Conservation (phyloP, 1,284 basidiomycete genomes). For the Testicularia cyperi region DNA sequence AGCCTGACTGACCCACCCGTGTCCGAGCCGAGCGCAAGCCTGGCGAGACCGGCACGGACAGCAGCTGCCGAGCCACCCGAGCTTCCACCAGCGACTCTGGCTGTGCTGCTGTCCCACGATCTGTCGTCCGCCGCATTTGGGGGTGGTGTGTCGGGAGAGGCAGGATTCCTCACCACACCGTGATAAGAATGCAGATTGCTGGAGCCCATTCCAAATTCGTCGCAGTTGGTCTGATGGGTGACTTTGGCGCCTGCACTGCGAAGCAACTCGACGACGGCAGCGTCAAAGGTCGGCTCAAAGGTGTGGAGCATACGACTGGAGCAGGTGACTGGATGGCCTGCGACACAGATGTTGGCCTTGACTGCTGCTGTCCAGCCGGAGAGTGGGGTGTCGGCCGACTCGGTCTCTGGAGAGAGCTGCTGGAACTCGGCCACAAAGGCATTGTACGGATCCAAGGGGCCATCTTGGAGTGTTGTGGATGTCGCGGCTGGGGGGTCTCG, state of each 20-base stretch:
- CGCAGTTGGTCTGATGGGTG: slow-evolving; percentile 88
- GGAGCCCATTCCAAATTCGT: slow-evolving; percentile 95
- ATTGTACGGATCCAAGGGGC: too few species aligned
- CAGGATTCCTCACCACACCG: slow-evolving; percentile 51
- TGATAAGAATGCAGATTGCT: slow-evolving; percentile 45
- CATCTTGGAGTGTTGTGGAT: too few species aligned
- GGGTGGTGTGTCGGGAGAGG: too few species aligned
- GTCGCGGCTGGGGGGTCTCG: too few species aligned
- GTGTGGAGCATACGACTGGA: slow-evolving; percentile 49
- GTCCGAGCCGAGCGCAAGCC: slow-evolving; percentile 79
- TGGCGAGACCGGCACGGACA: slow-evolving; percentile 39
- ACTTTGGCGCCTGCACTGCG: slow-evolving; percentile 71
- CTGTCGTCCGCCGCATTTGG: too few species aligned
- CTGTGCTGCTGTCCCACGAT: background rate
- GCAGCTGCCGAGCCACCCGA: slow-evolving; percentile 58
- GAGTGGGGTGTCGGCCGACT: slow-evolving; percentile 20
- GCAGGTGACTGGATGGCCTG: slow-evolving; percentile 36
- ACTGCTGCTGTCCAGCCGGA: slow-evolving; percentile 44
- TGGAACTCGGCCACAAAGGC: too few species aligned
- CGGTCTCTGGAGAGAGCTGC: too few species aligned
- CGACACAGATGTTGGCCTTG: slow-evolving; percentile 55
- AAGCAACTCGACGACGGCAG: slow-evolving; percentile 76
- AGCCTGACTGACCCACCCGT: slow-evolving; percentile 92
- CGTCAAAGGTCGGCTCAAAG: slow-evolving; percentile 80
- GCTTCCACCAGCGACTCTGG: slow-evolving; percentile 66